Evolutionary conservation across 2,329 filamentous ascomycete species (phyloP).

Genomic region (Epichloe hybrida): DNA sequence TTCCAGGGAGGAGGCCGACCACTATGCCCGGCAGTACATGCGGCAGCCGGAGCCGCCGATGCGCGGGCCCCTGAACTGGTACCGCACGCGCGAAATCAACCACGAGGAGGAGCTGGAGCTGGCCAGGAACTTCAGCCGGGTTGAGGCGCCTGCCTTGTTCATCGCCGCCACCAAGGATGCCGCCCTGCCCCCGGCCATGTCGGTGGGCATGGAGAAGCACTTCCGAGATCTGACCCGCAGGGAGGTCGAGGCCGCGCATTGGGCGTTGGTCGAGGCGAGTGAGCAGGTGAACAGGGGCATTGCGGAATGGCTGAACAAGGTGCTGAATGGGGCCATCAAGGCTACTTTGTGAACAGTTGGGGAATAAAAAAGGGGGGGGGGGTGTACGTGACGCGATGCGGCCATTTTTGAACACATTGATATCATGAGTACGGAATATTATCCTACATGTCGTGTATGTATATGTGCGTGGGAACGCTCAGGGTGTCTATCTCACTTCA

Average conservation of each 20-base stretch:
- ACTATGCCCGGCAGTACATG: conserved; percentile 61
- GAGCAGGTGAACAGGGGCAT: conserved; percentile 58
- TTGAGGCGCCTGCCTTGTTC: conserved; percentile 57
- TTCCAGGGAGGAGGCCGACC: conserved; percentile 56
- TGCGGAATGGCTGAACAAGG: conserved; percentile 47
- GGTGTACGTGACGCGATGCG: not conserved
- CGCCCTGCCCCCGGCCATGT: conserved; percentile 61
- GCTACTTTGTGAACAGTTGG: conserved; percentile 12
- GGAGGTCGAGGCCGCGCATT: conserved; percentile 62
- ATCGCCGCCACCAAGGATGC: conserved; percentile 57
- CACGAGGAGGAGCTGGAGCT: conserved; percentile 58
- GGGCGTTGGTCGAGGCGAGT: conserved; percentile 66
- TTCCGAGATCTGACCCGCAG: conserved; percentile 51
- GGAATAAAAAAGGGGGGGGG: too few relatives aligned
- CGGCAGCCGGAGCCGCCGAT: conserved; percentile 45
- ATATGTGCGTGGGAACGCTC: not conserved
- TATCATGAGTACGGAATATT: too few relatives aligned
- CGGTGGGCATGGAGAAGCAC: conserved; percentile 53
- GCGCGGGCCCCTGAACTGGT: conserved; percentile 78
- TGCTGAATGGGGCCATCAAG: conserved; percentile 14
- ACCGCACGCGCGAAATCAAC: conserved; percentile 61
- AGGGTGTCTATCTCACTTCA: conserved; percentile 30
- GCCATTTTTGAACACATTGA: too few relatives aligned
- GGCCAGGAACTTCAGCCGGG: conserved; percentile 39
- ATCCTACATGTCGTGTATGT: not conserved